Base-by-base conservation (phyloP, 768 basidiomycete species). In the Coprinopsis strossmayeri region DNA sequence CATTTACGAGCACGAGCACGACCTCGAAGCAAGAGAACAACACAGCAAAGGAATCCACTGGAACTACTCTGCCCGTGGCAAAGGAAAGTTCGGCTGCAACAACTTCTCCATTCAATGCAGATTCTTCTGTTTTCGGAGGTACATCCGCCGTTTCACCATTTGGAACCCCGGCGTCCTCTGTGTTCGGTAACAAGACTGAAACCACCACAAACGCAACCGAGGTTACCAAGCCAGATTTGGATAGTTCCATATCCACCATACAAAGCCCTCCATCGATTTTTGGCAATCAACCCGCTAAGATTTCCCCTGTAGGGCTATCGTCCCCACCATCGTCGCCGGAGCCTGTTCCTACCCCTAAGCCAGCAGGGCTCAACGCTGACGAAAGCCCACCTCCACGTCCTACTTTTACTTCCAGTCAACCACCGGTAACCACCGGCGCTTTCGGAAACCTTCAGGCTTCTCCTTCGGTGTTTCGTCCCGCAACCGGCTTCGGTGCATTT, bases 401-500 rank as follows among this genome's bases (percentile, higher is more conserved):
- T 30, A 34, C 42, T 12, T 50, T 38, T 34, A 40, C 43, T 32
- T 21, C 40, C 13, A 15, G 28, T 13, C 37, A 48, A 40, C 37
- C 47, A 13, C 48, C 48, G n/a, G 34, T 30, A 32, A 46, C 34
- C 3, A 55, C 51, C 2, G 60, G 60, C 34, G 66, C 65, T 3
- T 72, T 72, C 46, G 56, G 61, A 18, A 64, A 59, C 51, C 41
- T 68, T 1, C 57, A 63, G 39, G 51, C 58, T 0, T 53, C 63
- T 0, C 56, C 61, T 5, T 62, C 64, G 20, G 43, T 62, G 10
- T 56, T 70, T 34, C 70, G 69, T 50, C 68, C 63, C 30, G 63
- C 64, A 0, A 61, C 57, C 32, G 68, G 66, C 9, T 68, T 68
- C 53, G 67, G 69, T 13, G 64, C 67, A 2, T 51, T 51, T 26